A percentile compares a stretch with the other conserved stretches of the same genome.
These are phyloP conservation scores for Stramenopiles sp. DNA, from an alignment of 352 stramenopile genomes.

Conservation along the genomic window DNA sequence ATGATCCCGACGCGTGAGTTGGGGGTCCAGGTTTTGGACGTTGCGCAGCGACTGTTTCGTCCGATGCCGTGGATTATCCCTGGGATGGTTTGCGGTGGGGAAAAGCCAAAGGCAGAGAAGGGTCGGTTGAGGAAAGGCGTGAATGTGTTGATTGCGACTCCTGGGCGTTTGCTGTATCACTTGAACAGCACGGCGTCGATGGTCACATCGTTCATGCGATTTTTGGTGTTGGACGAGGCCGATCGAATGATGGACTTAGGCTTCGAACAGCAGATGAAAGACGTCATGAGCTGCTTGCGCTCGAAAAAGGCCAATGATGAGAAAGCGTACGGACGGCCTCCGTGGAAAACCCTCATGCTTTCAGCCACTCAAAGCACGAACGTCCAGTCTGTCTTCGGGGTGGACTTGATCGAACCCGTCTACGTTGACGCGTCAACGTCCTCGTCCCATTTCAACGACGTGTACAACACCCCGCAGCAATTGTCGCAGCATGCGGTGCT, in stretches of 20 bases:
- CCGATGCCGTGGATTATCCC: constrained; percentile 49
- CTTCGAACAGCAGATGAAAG: constrained; percentile 41
- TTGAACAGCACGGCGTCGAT: constrained; percentile 88
- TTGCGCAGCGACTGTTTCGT: constrained; percentile 22
- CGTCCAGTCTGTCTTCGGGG: constrained; percentile 65
- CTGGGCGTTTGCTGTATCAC: constrained; percentile 89
- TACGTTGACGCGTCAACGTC: constrained; percentile 76
- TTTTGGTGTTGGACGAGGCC: constrained; percentile 96
- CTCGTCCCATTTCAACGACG: constrained; percentile 25
- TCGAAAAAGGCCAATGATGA: constrained; percentile 42
- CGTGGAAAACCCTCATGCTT: constrained; percentile 89
- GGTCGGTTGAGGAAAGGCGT: constrained; percentile 59
- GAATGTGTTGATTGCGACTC: constrained; percentile 91
- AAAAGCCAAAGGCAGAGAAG: constrained; percentile 64
- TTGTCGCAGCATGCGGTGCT: constrained; percentile 55
- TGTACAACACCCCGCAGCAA: constrained; percentile 67
- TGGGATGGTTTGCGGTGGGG: constrained; percentile 64
- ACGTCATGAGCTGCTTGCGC: constrained; percentile 53
- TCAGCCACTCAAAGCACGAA: constrained; percentile 94
- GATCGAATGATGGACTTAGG: constrained; percentile 94
- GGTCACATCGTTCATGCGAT: constrained; percentile 75
- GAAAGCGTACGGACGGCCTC: neutral
- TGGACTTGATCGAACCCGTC: constrained; percentile 76
- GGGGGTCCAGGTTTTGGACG: constrained; percentile 50
- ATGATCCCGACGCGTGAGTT: constrained; percentile 76